Evolutionary conservation across 495 filamentous ascomycete genomes (phyloP).

Genomic region (Pyrenopolyporus hunteri): DNA sequence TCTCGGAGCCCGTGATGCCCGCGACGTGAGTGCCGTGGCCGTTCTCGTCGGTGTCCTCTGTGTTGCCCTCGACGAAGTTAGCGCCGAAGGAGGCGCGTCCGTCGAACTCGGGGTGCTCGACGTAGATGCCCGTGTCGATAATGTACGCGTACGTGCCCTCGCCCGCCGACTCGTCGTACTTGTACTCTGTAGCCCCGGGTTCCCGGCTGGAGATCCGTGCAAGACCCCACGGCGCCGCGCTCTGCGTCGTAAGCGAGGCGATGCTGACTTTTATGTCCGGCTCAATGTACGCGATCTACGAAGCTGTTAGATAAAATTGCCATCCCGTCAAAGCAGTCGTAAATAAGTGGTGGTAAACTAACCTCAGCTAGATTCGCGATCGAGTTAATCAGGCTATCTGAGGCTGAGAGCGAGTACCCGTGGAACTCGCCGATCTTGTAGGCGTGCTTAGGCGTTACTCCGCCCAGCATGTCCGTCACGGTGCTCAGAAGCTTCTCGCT

Average conservation of each 20-base stretch:
- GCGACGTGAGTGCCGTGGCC: constrained; percentile 50
- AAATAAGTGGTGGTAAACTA: constrained; percentile 4
- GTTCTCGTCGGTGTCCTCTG: constrained; percentile 45
- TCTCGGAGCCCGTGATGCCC: constrained; percentile 41
- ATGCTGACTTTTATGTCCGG: constrained; percentile 34
- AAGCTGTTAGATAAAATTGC: neutral
- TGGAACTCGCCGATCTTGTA: constrained; percentile 50
- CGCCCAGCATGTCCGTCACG: constrained; percentile 30
- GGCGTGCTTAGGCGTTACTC: constrained; percentile 42
- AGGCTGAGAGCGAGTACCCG: constrained; percentile 48
- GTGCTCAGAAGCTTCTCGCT: constrained; percentile 26
- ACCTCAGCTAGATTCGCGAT: constrained; percentile 49
- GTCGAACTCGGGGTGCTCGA: constrained; percentile 56
- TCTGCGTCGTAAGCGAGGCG: constrained; percentile 31
- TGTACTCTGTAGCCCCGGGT: constrained; percentile 43
- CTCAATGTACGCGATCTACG: constrained; percentile 37
- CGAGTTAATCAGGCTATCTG: constrained; percentile 44
- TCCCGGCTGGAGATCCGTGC: constrained; percentile 49
- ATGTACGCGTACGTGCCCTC: constrained; percentile 52
- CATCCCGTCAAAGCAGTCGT: neutral
- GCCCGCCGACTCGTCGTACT: constrained; percentile 53
- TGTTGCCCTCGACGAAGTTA: constrained; percentile 46
- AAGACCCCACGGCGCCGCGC: constrained; percentile 52
- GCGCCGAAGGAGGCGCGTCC: constrained; percentile 57
- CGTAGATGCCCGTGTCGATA: constrained; percentile 57